Base-by-base conservation (phyloP, 2,329 filamentous ascomycete species). In the Colletotrichum plurivorum region DNA sequence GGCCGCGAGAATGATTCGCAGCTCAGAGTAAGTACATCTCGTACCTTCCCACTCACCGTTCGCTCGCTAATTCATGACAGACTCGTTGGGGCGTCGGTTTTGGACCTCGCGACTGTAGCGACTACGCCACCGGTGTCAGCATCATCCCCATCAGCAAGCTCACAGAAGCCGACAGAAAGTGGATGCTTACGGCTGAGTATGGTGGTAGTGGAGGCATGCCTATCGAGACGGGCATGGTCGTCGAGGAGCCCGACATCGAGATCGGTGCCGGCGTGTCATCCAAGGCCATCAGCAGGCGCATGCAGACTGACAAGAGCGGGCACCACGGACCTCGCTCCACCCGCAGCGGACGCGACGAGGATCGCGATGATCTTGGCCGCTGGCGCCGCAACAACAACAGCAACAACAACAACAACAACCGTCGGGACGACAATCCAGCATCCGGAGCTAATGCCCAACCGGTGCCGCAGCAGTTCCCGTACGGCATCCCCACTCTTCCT, bases 31-130 rank as follows among this genome's bases (percentile, higher is more conserved):
- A 83, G 90, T 83, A 20, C 25, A n/a, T 22, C 16, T 43, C n/a
- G 56, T 15, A 15, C 41, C 25, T n/a, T n/a, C 55, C n/a, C 54
- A 51, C 15, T 2, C 15, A 7, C n/a, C 16, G 27, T 18, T 9
- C 18, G 8, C 13, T 22, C 22, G n/a, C 25, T 58, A 20, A 58
- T 52, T 71, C 36, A 36, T 15, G 8, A 31, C 22, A 96, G 90
- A 98, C 95, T 48, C 91, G 96, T 72, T 99, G 96, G 96, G 96
- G 96, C 73, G 96, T 99, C 56, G 96, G 96, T 16, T 99, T 98
- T 76, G 96, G 96, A 3, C 96, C 96, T 53, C 91, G 96, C 76
- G 96, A 99, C 79, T 99, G 96, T 85, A 97, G 94, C 79, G 95
- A 99, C 81, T 99, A 99, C 80, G 88, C 91, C 73, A 96, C 92